Percentiles rank a stretch among this genome's conserved stretches.
Evolutionary conservation across 2,329 filamentous ascomycete species (phyloP).

Genomic region (Colletotrichum filicis): DNA sequence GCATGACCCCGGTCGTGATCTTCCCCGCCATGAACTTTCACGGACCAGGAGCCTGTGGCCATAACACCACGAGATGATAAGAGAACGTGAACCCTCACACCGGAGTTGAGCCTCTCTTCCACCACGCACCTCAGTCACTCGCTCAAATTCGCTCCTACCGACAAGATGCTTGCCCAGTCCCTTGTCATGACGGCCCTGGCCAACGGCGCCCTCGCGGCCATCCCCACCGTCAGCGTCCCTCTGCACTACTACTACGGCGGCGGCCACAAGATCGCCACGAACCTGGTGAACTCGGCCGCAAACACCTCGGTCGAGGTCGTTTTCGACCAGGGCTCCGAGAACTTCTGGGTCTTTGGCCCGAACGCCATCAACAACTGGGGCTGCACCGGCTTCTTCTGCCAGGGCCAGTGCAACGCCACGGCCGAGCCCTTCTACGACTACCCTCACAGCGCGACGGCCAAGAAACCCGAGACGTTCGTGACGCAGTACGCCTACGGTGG

Average conservation of each 20-base stretch:
- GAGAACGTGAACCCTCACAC: neutral
- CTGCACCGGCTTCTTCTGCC: constrained; percentile 26
- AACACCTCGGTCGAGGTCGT: constrained; percentile 25
- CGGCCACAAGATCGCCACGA: constrained; percentile 30
- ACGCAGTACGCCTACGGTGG: constrained; percentile 17
- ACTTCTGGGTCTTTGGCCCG: constrained; percentile 30
- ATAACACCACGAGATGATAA: neutral
- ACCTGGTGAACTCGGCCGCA: constrained; percentile 14
- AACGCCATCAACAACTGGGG: constrained; percentile 28
- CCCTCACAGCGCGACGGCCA: constrained; percentile 20
- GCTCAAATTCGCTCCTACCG: neutral
- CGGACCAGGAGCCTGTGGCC: no score
- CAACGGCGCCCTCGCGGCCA: constrained; percentile 15
- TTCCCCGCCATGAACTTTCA: neutral
- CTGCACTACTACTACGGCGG: constrained; percentile 32
- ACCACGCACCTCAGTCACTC: neutral
- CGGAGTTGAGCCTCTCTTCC: neutral
- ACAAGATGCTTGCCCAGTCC: constrained; percentile 19
- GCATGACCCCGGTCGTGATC: neutral
- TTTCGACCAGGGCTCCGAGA: constrained; percentile 31
- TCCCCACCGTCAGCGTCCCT: constrained; percentile 17
- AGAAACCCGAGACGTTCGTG: constrained; percentile 16
- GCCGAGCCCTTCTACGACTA: constrained; percentile 27
- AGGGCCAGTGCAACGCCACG: constrained; percentile 27
- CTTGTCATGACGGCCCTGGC: constrained; percentile 17